Evolutionary conservation across 371 early-diverging fungal genomes (phyloP), one percentile per base, ranked within the genome.

Genomic region (Blakeslea trispora): DNA sequence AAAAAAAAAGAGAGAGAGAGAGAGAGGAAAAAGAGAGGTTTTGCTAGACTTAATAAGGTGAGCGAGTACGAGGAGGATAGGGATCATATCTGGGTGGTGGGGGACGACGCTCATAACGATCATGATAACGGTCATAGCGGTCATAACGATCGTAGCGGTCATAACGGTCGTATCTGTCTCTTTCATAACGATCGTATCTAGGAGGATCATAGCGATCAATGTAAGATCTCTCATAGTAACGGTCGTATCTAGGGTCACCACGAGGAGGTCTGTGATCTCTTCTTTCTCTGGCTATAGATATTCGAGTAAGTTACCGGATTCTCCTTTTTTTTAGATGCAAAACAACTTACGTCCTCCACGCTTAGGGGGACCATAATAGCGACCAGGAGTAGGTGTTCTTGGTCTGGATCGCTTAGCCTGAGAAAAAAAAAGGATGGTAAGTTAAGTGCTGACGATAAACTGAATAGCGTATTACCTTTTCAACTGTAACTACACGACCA

Each of bases 361-460:
- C 53, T 85, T 88, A 41, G 91, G 88, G n/a, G 89, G 89, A 8
- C 94, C 94, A 71, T 83, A 81, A 77, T 93, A 93, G 45, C 84
- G 86, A 45, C 94, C 94, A 53, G 94, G 94, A 47, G 94, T 93
- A 19, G 94, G 94, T 34, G 91, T 86, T 57, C 94, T 79, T 18
- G 92, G 87, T 50, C 86, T 72, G 22, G 82, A 77, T 44, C 94
- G 79, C 59, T 82, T 85, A 15, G 94, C 92, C 82, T 71, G 41
- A 37, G 3, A 4, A 37, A 37, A 13, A 3, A 37, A 37, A 37
- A 37, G 2, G n/a, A n/a, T n/a, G n/a, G n/a, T n/a, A n/a, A n/a
- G n/a, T n/a, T n/a, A 1, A 5, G n/a, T n/a, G n/a, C n/a, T n/a
- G n/a, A n/a, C n/a, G n/a, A n/a, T n/a, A n/a, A n/a, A n/a, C n/a